Evolutionary conservation across 1,284 basidiomycete genomes (phyloP), one percentile per base, ranked within the genome.

Genomic region (Chondrostereum purpureum): DNA sequence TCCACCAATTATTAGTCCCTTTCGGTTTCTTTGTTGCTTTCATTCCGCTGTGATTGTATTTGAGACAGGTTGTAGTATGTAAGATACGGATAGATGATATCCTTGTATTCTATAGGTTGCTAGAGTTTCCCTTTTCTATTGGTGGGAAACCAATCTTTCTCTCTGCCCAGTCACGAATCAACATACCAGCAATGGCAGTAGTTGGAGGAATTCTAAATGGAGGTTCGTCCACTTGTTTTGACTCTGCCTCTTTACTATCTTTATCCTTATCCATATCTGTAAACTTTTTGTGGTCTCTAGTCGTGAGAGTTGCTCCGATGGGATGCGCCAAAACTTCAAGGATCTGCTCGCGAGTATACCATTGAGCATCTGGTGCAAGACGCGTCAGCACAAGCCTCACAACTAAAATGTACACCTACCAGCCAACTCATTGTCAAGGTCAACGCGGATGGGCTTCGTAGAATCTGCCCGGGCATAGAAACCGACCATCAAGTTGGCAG

Each of bases 361-460:
- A 99, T 46, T 78, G 77, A 0, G 92, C 93, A 58, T 97, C 92
- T 91, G 39, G 17, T 33, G n/a, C 20, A 23, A 22, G 13, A 39
- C n/a, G 17, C 45, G 35, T 24, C 6, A 33, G 23, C 44, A 21
- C 45, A 22, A 35, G 8, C 5, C 37, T 22, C 27, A 47, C 34
- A 19, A 34, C n/a, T 16, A 35, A 36, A 42, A 19, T 45, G 17
- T 47, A 17, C 17, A 63, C 77, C 43, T 53, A 87, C 90, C 88
- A 60, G 88, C 84, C n/a, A 99, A 78, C 68, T 99, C 95, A 56
- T 96, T 95, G 60, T 98, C 95, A 12, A 99, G 75, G 64, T 98
- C 94, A 10, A 78, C 72, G 10, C 92, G 78, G 53, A 98, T 85
- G 2, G 77, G 75, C 53, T 88, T 72, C 8, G 75, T 70, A 2